A percentile compares a stretch with the other conserved stretches of the same genome.
These are phyloP conservation scores for Pythium apleroticum DNA, from an alignment of 352 stramenopile species.

Conservation along the genomic window DNA sequence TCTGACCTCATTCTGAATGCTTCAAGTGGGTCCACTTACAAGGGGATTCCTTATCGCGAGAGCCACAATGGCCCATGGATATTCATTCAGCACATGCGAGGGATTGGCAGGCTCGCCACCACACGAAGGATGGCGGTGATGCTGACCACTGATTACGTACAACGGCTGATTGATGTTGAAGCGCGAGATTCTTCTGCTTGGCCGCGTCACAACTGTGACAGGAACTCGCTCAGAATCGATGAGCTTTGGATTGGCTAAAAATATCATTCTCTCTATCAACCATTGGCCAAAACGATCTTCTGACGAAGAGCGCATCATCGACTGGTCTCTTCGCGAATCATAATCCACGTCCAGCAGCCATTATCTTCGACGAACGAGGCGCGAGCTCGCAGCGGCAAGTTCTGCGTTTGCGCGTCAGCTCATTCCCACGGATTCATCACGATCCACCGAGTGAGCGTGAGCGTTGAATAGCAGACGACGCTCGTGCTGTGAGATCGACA, in stretches of 20 bases:
- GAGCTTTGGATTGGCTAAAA: background rate
- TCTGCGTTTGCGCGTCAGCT: background rate
- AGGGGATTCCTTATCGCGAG: no score
- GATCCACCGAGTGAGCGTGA: background rate
- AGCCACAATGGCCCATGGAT: no score
- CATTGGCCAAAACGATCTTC: background rate
- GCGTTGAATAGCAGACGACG: background rate
- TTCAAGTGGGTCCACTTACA: no score
- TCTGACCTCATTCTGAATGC: background rate
- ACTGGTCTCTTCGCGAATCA: slow-evolving; percentile 3
- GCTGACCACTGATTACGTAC: background rate
- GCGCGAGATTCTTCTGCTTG: background rate
- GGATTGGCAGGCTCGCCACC: no score
- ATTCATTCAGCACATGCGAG: no score
- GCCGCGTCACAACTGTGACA: background rate
- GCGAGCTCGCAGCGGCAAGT: background rate
- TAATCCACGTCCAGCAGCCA: background rate
- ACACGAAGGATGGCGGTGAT: background rate
- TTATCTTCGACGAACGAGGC: background rate
- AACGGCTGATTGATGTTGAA: background rate
- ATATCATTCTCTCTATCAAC: background rate
- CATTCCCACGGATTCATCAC: background rate
- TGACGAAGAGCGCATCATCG: slow-evolving; percentile 6
- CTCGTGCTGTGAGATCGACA: background rate
- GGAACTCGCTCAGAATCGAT: background rate